These are phyloP conservation scores for Yamadazyma sp. DNA, from an alignment of 1,139 yeast species.

Conservation along the genomic window DNA sequence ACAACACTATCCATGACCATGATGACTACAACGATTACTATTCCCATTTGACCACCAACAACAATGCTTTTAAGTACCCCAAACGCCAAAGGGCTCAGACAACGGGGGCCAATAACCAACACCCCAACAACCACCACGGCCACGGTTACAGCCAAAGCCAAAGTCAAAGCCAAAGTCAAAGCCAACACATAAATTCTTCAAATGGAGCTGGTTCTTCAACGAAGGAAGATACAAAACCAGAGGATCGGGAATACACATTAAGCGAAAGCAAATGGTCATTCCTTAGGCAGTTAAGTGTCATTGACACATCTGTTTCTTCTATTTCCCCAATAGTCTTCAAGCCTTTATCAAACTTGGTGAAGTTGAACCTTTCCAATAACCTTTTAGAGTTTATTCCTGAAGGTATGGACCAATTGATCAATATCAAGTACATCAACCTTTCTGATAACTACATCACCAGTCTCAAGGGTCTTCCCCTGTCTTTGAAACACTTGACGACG, in stretches of 20 bases:
- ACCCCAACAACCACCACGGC: background rate
- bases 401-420: slow-evolving; percentile 49
- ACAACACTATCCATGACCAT: slow-evolving; percentile 12
- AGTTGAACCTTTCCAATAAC: slow-evolving; percentile 59
- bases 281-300: slow-evolving; percentile 56
- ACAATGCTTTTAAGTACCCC: slow-evolving; percentile 25
- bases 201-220: slow-evolving; percentile 26
- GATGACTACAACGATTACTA: slow-evolving; percentile 12
- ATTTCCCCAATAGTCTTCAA: slow-evolving; percentile 49
- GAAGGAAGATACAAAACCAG: slow-evolving; percentile 11
- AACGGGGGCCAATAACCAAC: slow-evolving; percentile 5
- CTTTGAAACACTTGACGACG: slow-evolving; percentile 44
- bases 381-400: slow-evolving; percentile 50
- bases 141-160: slow-evolving; percentile 6
- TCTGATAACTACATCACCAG: slow-evolving; percentile 52
- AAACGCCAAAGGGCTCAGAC: slow-evolving; percentile 31
- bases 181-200: slow-evolving; percentile 1
- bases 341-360: slow-evolving; percentile 51
- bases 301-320: slow-evolving; percentile 52
- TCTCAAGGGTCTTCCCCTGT: slow-evolving; percentile 39
- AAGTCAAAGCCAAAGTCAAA: background rate
- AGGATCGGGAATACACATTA: slow-evolving; percentile 1
- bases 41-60: slow-evolving; percentile 8
- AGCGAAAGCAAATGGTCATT: slow-evolving; percentile 52
- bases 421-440: slow-evolving; percentile 55